Evolutionary conservation across 148 eudicot genomes (phyloP).

Genomic region (Vaccinium corymbosum): DNA sequence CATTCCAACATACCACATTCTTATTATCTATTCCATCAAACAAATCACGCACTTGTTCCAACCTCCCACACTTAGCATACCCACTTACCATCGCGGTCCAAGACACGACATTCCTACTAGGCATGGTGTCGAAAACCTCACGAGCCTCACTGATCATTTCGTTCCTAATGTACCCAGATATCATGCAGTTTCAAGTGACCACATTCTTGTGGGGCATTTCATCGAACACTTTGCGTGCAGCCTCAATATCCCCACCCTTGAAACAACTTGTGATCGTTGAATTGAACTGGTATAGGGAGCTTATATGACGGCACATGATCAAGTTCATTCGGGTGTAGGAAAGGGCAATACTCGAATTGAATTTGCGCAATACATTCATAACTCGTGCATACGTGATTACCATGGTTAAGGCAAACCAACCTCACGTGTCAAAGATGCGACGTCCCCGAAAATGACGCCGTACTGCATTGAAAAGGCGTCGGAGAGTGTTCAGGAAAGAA

Average conservation of each 20-base stretch:
- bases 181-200: conserved; percentile 72
- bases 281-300: conserved; percentile 29
- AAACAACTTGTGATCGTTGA: conserved; percentile 38
- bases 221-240: conserved; percentile 54
- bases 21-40: conserved; percentile 44
- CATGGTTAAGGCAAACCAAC: too few relatives aligned
- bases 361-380: background rate
- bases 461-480: too few relatives aligned
- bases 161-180: conserved; percentile 58
- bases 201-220: conserved; percentile 64
- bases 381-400: background rate
- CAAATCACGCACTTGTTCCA: conserved; percentile 45
- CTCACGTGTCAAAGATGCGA: too few relatives aligned
- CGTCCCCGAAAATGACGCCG: too few relatives aligned
- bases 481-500: too few relatives aligned
- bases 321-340: background rate
- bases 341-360: background rate
- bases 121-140: conserved; percentile 49
- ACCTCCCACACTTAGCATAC: conserved; percentile 42
- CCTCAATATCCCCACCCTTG: conserved; percentile 35
- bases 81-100: conserved; percentile 64
- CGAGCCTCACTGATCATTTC: conserved; percentile 48
- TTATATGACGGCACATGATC: conserved; percentile 17
- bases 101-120: conserved; percentile 28
- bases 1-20: conserved; percentile 59